Evolutionary conservation across 2,329 filamentous ascomycete genomes (phyloP).

Genomic region (Sporothrix variecibatus): DNA sequence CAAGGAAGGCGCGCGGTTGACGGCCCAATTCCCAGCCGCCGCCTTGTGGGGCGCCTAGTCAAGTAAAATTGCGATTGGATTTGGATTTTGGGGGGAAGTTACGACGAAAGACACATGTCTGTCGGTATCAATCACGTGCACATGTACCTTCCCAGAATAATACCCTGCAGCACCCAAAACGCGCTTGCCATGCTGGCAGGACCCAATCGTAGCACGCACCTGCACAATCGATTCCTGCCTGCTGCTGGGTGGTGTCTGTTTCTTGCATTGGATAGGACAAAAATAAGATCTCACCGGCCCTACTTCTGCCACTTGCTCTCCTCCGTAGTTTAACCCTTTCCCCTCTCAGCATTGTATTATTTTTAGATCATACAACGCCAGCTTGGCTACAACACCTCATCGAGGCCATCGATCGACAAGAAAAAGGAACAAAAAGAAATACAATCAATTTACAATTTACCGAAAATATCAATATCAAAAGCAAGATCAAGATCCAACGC

Average conservation of each 20-base stretch:
- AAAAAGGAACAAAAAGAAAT: not conserved
- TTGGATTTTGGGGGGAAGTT: not conserved
- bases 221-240: not conserved
- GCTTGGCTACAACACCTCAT: not conserved
- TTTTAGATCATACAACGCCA: conserved; percentile 4
- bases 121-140: conserved; percentile 2
- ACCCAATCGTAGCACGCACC: not conserved
- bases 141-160: not conserved
- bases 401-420: not conserved
- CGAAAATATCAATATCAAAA: not conserved
- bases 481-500: not conserved
- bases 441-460: not conserved
- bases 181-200: not conserved
- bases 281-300: conserved; percentile 10
- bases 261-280: conserved; percentile 8
- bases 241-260: not conserved
- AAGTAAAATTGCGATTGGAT: conserved; percentile 9
- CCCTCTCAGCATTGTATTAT: conserved; percentile 10
- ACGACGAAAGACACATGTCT: not conserved
- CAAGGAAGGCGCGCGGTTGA: conserved; percentile 21
- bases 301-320: not conserved
- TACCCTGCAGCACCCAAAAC: not conserved
- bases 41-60: conserved; percentile 16
- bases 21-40: conserved; percentile 17
- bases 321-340: not conserved